Percentiles rank a stretch among this genome's conserved stretches.
Evolutionary conservation across 1,139 yeast species (phyloP).

Genomic region (Magnusiomyces sp.): DNA sequence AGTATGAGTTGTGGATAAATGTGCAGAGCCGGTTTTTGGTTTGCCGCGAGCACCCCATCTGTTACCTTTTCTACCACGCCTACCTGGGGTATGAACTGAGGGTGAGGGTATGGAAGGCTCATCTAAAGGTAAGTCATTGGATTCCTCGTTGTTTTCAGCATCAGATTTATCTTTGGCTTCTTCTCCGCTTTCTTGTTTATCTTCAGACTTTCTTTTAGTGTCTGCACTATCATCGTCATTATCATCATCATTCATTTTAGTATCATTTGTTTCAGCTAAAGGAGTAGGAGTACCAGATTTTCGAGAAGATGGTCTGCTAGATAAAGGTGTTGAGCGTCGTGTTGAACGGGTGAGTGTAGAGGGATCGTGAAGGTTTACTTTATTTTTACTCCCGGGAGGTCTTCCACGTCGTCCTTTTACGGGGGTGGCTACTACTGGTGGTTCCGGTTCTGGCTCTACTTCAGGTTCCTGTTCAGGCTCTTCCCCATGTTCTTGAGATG

Average conservation of each 20-base stretch:
- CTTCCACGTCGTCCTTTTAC: slow-evolving; percentile 30
- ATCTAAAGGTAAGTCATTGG: background rate
- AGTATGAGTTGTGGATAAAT: slow-evolving; percentile 24
- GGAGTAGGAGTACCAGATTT: too few species aligned
- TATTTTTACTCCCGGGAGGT: slow-evolving; percentile 29
- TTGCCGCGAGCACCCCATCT: slow-evolving; percentile 20
- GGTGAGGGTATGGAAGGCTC: slow-evolving; percentile 11
- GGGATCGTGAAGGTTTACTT: slow-evolving; percentile 5
- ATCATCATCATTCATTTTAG: too few species aligned
- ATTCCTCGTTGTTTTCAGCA: slow-evolving; percentile 15
- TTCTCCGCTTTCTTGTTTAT: slow-evolving; percentile 18
- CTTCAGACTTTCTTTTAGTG: too few species aligned
- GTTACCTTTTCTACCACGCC: slow-evolving; percentile 21
- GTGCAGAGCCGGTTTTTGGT: slow-evolving; percentile 19
- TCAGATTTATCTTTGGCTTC: too few species aligned
- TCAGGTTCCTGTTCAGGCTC: background rate
- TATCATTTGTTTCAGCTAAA: too few species aligned
- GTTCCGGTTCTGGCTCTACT: background rate
- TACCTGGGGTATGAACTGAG: too few species aligned
- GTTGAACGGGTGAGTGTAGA: slow-evolving; percentile 10
- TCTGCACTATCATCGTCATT: slow-evolving; percentile 20
- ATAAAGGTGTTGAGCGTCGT: slow-evolving; percentile 15
- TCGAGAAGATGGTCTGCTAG: too few species aligned
- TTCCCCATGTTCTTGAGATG: background rate
- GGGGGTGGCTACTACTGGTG: background rate